Base-by-base conservation (phyloP, 78 protist species). In the Capsaspora owczarzaki region DNA sequence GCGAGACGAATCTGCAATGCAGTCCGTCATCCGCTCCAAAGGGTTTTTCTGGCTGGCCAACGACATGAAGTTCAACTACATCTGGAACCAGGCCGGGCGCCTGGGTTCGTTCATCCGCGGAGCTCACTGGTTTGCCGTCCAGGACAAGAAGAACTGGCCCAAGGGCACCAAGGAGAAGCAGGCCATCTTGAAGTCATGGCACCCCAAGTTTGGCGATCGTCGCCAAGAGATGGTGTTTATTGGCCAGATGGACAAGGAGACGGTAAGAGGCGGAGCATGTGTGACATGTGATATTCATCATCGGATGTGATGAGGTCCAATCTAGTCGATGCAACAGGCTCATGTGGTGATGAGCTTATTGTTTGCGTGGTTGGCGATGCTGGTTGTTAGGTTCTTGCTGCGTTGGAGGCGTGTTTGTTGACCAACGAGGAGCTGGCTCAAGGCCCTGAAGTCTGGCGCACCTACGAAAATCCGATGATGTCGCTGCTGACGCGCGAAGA, bases 211-310 rank as follows among this genome's bases (percentile, higher is more conserved):
- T 23, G 88, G 89, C 38, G 89, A 81, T 70, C 68, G 79, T 6
- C 74, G 49, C 25, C 87, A 91, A 56, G 95, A 93, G 84, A 35
- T 95, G 23, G 96, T 95, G 47, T 82, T 91, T 81, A 95, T 95
- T 47, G 98, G 98, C 43, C 27, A 14, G 10, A 56, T 94, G 85
- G 84, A 93, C 66, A 44, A 68, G 76, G 38, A 2, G 40, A 38
- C 38, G 23, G 56, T 92, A 27, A 42, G 51, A 33, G 33, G 33
- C 27, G 70, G 74, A n/a, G n/a, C n/a, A n/a, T n/a, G n/a, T n/a
- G n/a, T n/a, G n/a, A n/a, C n/a, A n/a, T n/a, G n/a, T n/a, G n/a
- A n/a, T n/a, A n/a, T n/a, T n/a, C n/a, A n/a, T n/a, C n/a, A n/a
- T n/a, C n/a, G n/a, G n/a, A n/a, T n/a, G n/a, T n/a, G n/a, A n/a